These are phyloP conservation scores for Chlamydomonas incerta DNA, from an alignment of 139 green algal genomes.

Conservation along the genomic window DNA sequence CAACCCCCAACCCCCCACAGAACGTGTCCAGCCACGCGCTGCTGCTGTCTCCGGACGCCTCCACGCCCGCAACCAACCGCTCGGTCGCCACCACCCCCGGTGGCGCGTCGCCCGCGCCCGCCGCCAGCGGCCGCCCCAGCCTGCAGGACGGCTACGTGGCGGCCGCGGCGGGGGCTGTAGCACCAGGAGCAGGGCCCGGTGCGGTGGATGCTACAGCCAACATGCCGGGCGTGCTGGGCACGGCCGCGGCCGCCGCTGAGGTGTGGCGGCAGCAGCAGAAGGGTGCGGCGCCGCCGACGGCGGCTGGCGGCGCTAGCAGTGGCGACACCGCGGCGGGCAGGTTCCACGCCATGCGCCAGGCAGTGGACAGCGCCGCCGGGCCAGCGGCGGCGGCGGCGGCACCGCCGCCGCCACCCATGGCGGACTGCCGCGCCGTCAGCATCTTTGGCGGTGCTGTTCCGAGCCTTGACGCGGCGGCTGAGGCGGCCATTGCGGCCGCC, in stretches of 20 bases:
- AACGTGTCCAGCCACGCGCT: conserved; percentile 4
- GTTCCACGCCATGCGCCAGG: conserved; percentile 2
- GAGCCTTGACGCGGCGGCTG: too few relatives aligned
- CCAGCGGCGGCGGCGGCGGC: background rate
- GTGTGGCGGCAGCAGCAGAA: too few relatives aligned
- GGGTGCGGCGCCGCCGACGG: background rate
- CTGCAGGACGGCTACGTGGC: too few relatives aligned
- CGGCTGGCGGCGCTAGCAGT: background rate
- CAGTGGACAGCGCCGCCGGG: background rate
- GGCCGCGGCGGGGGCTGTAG: too few relatives aligned
- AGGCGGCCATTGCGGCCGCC: background rate
- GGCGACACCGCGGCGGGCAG: background rate
- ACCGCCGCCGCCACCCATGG: background rate
- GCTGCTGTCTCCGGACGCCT: background rate
- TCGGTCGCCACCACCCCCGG: background rate
- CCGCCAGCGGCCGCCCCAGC: too few relatives aligned
- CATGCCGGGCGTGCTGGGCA: too few relatives aligned
- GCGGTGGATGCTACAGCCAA: too few relatives aligned
- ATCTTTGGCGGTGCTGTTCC: too few relatives aligned
- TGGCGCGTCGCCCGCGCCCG: background rate
- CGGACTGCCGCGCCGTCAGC: background rate
- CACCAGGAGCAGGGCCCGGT: too few relatives aligned
- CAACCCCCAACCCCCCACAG: background rate
- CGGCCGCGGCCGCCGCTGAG: too few relatives aligned
- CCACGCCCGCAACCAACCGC: background rate